Base-by-base conservation (phyloP, 768 basidiomycete genomes). In the Termitomyces sp. region DNA sequence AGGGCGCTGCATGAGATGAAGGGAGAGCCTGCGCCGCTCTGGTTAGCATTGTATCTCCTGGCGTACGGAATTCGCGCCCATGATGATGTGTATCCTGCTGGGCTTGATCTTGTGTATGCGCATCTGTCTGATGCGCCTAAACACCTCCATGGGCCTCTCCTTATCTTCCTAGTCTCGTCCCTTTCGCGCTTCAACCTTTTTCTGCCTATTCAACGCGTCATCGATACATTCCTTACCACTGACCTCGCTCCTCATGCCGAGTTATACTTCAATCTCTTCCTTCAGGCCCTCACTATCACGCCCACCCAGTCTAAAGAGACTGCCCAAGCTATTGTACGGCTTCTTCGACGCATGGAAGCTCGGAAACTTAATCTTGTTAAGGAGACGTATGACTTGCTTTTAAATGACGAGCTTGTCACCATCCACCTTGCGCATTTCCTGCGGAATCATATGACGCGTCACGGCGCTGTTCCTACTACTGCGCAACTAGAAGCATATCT, bases 41-140 rank as follows among this genome's bases (percentile, higher is more conserved):
- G 86, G 86, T 69, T 86, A n/a, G 66, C 80, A 12, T 68, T 88
- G 32, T 75, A 78, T 45, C 71, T 87, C 42, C 69, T 80, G 16
- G 70, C 67, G 4, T 76, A 76, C 68, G 81, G 77, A 66, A 73
- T 85, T 12, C 71, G 66, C n/a, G 78, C 79, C 0, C 67, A 75
- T 1, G 56, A 56, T 16, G 78, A 87, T 24, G 85, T 83, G 0
- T 68, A 71, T 20, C 74, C 74, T 0, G 72, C 74, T 1, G 62
- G 82, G 34, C 63, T 79, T 40, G 75, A 78, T 51, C 68, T 88
- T 24, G 72, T 79, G 4, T 69, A 77, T 58, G 57, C 72, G 1
- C 72, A 84, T 46, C 66, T 82, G 8, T 59, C 71, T 12, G 24
- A 54, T 4, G 45, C 73, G 0, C 67, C 79, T 0, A 50, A 67